Conservation (phyloP, 2,329 filamentous ascomycete genomes). For the Aspergillus sp. region DNA sequence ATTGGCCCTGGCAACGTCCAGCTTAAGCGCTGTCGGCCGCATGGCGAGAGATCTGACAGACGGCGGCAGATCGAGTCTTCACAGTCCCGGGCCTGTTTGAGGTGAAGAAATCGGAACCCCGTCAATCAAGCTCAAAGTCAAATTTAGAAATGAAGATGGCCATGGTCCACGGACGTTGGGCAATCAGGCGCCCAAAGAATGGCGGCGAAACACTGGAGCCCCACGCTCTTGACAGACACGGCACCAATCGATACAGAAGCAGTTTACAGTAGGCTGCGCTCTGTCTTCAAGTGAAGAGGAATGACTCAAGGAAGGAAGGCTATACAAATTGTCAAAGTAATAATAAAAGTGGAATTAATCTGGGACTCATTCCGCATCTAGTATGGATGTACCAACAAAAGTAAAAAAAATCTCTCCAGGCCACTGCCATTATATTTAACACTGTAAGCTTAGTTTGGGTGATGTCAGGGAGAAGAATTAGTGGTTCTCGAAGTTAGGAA, state of each 20-base stretch:
- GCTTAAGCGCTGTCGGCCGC: constrained; percentile 8
- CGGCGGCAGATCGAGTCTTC: not conserved
- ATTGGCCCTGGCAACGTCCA: constrained; percentile 5
- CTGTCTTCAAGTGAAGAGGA: not conserved
- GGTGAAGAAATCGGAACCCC: not conserved
- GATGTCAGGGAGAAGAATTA: not conserved
- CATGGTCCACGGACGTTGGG: constrained; percentile 1
- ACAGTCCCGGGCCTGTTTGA: not conserved
- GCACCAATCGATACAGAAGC: constrained; percentile 2
- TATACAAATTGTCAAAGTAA: not conserved
- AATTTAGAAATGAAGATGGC: not conserved
- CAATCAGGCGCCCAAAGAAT: not conserved
- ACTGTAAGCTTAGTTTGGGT: not conserved
- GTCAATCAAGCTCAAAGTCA: not conserved
- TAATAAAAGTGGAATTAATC: not conserved
- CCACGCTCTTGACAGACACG: not conserved
- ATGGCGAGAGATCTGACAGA: not conserved
- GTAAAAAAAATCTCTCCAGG: not conserved
- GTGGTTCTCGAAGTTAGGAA: no score
- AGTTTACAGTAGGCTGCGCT: not conserved
- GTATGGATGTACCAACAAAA: no score
- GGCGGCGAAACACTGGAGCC: not conserved
- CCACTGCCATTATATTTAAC: not conserved
- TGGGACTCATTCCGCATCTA: not conserved
- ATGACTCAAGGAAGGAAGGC: not conserved